Percentiles rank a stretch among this genome's conserved stretches.
phyloP scores from a whole-genome alignment of 805 yeast genomes.

The Citeromyces nyonsensis region DNA sequence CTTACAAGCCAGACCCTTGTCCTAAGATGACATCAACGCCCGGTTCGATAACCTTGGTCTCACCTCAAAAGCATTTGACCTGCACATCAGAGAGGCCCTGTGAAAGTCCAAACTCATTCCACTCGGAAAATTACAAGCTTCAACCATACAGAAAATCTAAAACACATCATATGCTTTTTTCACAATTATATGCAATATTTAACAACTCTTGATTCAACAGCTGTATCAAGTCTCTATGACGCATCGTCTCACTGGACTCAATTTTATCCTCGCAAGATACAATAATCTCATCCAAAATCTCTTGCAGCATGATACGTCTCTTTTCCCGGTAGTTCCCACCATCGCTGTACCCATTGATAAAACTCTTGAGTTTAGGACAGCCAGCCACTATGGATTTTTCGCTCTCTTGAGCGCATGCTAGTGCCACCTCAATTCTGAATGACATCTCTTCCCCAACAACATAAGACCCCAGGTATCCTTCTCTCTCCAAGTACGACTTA shows the following conservation, averaged over 20 bases:
- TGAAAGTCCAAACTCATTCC: too few relatives aligned
- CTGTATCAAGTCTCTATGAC: too few relatives aligned
- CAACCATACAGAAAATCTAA: too few relatives aligned
- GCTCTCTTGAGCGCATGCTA: constrained; percentile 36
- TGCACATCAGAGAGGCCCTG: too few relatives aligned
- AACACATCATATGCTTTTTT: too few relatives aligned
- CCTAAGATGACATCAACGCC: too few relatives aligned
- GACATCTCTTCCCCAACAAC: constrained; percentile 45
- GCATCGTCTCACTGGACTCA: too few relatives aligned
- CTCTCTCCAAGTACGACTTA: constrained; percentile 25
- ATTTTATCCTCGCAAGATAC: too few relatives aligned
- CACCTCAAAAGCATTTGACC: too few relatives aligned
- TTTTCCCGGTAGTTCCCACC: constrained; percentile 21
- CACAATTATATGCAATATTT: background rate
- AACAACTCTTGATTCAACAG: background rate
- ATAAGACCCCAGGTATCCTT: constrained; percentile 61
- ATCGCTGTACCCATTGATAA: constrained; percentile 30
- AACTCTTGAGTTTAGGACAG: constrained; percentile 14
- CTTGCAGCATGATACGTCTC: constrained; percentile 14
- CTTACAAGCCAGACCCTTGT: too few relatives aligned
- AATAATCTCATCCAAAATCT: constrained; percentile 16
- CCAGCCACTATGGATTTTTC: constrained; percentile 10
- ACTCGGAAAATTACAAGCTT: too few relatives aligned
- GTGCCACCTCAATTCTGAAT: constrained; percentile 61
- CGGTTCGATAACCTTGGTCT: too few relatives aligned